Evolutionary conservation across 192 early-diverging fungal genomes (phyloP).

Genomic region (Backusella westeae): DNA sequence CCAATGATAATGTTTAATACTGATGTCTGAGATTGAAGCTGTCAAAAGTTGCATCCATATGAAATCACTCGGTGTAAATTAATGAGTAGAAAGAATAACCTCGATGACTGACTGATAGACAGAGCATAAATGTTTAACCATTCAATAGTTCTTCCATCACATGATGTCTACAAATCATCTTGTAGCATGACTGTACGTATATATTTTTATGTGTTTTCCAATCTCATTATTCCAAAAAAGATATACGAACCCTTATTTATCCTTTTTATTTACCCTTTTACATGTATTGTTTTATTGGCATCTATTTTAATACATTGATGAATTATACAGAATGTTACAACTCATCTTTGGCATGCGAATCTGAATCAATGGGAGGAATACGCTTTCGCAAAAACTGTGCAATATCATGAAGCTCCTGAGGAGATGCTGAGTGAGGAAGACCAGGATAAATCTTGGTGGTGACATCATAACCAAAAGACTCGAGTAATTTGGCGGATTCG

Average conservation of each 20-base stretch:
- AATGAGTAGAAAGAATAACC: background rate
- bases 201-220: background rate
- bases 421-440: slow-evolving; percentile 73
- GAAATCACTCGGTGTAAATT: background rate
- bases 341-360: background rate
- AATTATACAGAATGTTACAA: background rate
- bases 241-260: background rate
- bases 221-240: background rate
- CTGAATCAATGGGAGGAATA: background rate
- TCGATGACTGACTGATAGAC: background rate
- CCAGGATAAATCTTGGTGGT: slow-evolving; percentile 75
- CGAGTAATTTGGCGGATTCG: slow-evolving; percentile 60
- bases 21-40: background rate
- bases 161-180: background rate
- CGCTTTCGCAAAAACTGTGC: slow-evolving; percentile 57
- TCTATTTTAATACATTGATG: background rate
- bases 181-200: background rate
- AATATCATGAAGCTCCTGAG: slow-evolving; percentile 72
- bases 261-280: background rate
- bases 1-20: background rate
- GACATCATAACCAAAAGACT: slow-evolving; percentile 59
- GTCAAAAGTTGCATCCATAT: background rate
- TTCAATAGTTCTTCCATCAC: background rate
- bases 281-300: background rate
- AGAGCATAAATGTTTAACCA: background rate